Conservation (phyloP, 345 rosid species). For the Pseudoturritis turrita region DNA sequence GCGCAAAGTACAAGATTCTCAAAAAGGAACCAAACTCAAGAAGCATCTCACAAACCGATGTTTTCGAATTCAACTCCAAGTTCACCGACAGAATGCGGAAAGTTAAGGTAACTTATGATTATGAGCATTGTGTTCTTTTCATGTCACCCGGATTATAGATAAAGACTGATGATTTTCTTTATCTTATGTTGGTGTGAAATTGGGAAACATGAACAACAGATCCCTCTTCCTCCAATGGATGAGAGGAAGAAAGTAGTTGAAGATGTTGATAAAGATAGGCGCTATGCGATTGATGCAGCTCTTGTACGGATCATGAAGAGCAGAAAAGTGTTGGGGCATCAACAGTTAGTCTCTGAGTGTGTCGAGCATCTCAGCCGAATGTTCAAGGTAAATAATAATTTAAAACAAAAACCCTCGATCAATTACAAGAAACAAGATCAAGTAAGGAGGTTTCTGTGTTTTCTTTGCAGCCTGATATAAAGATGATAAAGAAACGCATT, state of each 20-base stretch:
- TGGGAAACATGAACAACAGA: neutral
- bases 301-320: conserved; percentile 95
- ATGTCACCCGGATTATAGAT: neutral
- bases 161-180: neutral
- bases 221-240: conserved; percentile 74
- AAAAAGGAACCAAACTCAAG: conserved; percentile 51
- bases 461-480: conserved; percentile 54
- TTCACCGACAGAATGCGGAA: conserved; percentile 78
- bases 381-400: conserved; percentile 54
- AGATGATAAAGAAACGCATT: conserved; percentile 80
- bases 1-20: conserved; percentile 69
- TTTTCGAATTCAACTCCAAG: conserved; percentile 60
- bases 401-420: neutral
- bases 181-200: no score
- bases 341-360: conserved; percentile 68
- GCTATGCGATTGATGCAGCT: conserved; percentile 83
- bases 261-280: conserved; percentile 77
- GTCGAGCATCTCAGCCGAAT: conserved; percentile 77
- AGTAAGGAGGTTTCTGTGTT: neutral
- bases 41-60: conserved; percentile 41
- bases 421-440: neutral
- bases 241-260: conserved; percentile 82
- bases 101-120: conserved; percentile 45
- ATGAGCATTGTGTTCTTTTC: neutral
- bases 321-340: conserved; percentile 65